phyloP scores from a whole-genome alignment of 192 early-diverging fungal species.

The Endogone sp. region DNA sequence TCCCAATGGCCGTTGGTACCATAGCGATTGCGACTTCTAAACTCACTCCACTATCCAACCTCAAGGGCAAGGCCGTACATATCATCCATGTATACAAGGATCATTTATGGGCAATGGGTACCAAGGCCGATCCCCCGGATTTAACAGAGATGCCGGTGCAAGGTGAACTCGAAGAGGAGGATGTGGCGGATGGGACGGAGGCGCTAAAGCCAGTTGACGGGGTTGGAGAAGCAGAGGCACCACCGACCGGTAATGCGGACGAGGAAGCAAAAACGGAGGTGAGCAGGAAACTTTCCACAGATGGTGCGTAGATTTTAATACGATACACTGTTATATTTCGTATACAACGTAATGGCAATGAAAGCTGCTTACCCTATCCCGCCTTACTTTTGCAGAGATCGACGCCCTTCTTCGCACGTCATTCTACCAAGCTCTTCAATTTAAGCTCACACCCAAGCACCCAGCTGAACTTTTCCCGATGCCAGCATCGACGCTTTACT shows the following conservation, averaged over 20 bases:
- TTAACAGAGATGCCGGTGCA: constrained; percentile 20
- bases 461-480: constrained; percentile 66
- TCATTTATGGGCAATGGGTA: constrained; percentile 73
- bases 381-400: constrained; percentile 61
- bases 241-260: background rate
- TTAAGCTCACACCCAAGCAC: constrained; percentile 53
- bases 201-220: constrained; percentile 9
- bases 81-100: constrained; percentile 76
- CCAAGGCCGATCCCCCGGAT: constrained; percentile 56
- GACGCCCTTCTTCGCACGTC: constrained; percentile 69
- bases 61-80: constrained; percentile 80
- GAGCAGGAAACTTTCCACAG: background rate
- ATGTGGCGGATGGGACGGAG: constrained; percentile 4
- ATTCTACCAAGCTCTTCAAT: constrained; percentile 67
- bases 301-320: background rate
- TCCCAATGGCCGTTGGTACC: constrained; percentile 65
- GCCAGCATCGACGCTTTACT: constrained; percentile 69
- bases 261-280: background rate
- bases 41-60: constrained; percentile 39
- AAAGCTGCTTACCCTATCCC: too few species aligned
- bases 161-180: constrained; percentile 20
- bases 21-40: constrained; percentile 51
- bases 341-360: too few species aligned
- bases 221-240: background rate
- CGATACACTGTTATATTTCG: background rate